Percentiles rank a stretch among this genome's conserved stretches.
phyloP scores from a whole-genome alignment of 352 stramenopile genomes.

The Discostella stelligera region DNA sequence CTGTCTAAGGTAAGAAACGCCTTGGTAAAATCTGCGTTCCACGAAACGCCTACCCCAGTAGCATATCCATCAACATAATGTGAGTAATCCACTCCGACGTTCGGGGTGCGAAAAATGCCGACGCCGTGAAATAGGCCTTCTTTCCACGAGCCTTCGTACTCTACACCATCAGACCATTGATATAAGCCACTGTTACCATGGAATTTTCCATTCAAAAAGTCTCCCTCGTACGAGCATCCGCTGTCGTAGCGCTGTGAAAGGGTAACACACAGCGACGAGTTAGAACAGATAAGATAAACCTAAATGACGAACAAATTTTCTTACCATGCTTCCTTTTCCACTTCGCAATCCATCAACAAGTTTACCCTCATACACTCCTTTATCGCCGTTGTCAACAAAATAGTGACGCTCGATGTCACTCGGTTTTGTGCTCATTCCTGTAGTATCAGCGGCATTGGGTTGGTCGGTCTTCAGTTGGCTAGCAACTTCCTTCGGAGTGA shows the following conservation, averaged over 20 bases:
- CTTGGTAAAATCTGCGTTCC: constrained; percentile 26
- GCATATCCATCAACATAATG: constrained; percentile 32
- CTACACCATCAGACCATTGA: constrained; percentile 33
- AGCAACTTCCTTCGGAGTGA: background rate
- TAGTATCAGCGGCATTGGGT: background rate
- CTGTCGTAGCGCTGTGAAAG: constrained; percentile 32
- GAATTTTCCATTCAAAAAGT: constrained; percentile 44
- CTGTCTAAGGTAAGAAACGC: constrained; percentile 31
- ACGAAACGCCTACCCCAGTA: constrained; percentile 32
- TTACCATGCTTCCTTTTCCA: constrained; percentile 44
- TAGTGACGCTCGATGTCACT: background rate
- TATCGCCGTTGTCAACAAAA: constrained; percentile 42
- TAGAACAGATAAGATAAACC: background rate
- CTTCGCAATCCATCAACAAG: constrained; percentile 27
- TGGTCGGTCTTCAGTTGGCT: background rate
- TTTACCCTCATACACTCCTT: constrained; percentile 32
- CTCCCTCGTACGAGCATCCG: constrained; percentile 35
- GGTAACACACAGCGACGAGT: background rate
- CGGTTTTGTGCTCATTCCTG: background rate
- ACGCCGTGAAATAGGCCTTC: constrained; percentile 37
- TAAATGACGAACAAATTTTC: background rate
- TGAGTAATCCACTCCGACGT: constrained; percentile 34
- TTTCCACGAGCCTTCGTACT: constrained; percentile 45
- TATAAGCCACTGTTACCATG: constrained; percentile 36
- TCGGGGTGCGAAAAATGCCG: constrained; percentile 20